Conservation (phyloP, 257 asterid species). For the Linaria vulgaris region DNA sequence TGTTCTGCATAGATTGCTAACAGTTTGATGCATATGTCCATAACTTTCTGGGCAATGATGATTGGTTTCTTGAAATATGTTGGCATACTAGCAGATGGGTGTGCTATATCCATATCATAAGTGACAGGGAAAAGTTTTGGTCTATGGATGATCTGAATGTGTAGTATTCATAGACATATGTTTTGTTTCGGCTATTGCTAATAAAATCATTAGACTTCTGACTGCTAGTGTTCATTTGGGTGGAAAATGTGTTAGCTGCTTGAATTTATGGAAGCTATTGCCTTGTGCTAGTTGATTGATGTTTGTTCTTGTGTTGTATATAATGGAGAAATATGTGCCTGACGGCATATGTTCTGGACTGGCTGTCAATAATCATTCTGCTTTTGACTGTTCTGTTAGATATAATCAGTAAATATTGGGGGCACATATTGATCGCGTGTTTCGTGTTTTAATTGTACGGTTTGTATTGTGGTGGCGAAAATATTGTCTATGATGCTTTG, state of each 20-base stretch:
- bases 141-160: no score
- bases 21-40: not conserved
- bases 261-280: not conserved
- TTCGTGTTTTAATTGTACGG: not conserved
- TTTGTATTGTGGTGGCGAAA: not conserved
- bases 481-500: not conserved
- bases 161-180: no score
- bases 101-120: no score
- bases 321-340: not conserved
- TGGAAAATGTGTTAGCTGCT: not conserved
- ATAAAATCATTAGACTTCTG: no score
- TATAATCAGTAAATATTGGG: no score
- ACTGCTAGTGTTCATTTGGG: no score
- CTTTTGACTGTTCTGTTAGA: conserved; percentile 1
- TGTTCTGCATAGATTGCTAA: not conserved
- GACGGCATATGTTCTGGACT: not conserved
- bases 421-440: not conserved
- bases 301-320: conserved; percentile 4
- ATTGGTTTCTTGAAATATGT: conserved; percentile 9
- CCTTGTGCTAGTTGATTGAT: not conserved
- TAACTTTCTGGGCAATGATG: not conserved
- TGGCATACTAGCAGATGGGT: no score
- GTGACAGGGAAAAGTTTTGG: no score
- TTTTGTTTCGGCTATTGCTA: no score
- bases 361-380: not conserved